These are phyloP conservation scores for Penicillium brevicompactum DNA, from an alignment of 2,329 filamentous ascomycete genomes.

Conservation along the genomic window DNA sequence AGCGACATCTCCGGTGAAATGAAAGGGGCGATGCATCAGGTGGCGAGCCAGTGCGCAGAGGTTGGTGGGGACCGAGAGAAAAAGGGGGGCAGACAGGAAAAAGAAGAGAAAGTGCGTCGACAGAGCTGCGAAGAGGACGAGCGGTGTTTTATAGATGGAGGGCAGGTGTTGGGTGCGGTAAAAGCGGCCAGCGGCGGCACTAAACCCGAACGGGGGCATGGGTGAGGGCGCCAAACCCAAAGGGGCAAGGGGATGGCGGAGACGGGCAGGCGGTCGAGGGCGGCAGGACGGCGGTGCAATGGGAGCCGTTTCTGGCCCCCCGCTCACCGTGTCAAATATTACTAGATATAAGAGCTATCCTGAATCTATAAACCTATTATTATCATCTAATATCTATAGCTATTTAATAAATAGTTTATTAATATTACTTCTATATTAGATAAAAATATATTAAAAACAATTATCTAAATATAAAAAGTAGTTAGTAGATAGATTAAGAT, in stretches of 20 bases:
- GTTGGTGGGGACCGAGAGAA: constrained; percentile 4
- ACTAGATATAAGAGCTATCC: too few relatives aligned
- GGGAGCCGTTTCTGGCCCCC: constrained; percentile 23
- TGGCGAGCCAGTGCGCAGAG: constrained; percentile 9
- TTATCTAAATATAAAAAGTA: too few relatives aligned
- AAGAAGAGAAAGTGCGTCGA: constrained; percentile 27
- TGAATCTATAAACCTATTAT: too few relatives aligned
- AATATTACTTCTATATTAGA: too few relatives aligned
- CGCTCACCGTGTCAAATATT: too few relatives aligned
- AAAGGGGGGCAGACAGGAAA: constrained; percentile 13
- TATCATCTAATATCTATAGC: too few relatives aligned
- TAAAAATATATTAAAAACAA: too few relatives aligned
- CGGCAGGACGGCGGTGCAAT: constrained; percentile 21
- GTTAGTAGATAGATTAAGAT: too few relatives aligned
- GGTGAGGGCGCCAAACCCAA: constrained; percentile 13
- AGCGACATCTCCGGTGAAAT: constrained; percentile 12
- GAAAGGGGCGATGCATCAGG: constrained; percentile 15
- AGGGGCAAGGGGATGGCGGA: constrained; percentile 15
- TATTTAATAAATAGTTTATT: too few relatives aligned
- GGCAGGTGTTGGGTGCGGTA: constrained; percentile 15
- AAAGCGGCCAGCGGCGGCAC: constrained; percentile 21
- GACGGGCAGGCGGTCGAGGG: constrained; percentile 19
- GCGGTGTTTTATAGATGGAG: constrained; percentile 29
- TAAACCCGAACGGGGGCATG: constrained; percentile 19
- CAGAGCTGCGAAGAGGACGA: constrained; percentile 19